Evolutionary conservation across 352 stramenopile species (phyloP).

Genomic region (Globisporangium sylvaticum): DNA sequence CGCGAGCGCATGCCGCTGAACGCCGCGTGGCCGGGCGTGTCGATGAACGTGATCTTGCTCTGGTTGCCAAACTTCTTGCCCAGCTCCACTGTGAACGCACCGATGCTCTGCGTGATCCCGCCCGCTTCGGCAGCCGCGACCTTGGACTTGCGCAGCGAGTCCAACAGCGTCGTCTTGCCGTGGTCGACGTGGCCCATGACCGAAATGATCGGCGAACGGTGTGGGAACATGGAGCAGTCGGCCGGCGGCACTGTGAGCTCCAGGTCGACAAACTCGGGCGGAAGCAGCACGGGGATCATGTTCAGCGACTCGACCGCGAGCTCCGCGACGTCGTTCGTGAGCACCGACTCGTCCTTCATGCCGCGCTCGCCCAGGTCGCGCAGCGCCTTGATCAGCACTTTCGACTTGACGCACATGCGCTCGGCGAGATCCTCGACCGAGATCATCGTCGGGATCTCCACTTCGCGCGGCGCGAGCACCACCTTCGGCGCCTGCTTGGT

Average conservation of each 20-base stretch:
- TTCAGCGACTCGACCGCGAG: conserved; percentile 78
- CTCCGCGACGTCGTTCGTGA: conserved; percentile 75
- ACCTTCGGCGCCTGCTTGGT: conserved; percentile 36
- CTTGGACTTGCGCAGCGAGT: conserved; percentile 88
- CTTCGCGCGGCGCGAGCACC: conserved; percentile 48
- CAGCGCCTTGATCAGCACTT: conserved; percentile 57
- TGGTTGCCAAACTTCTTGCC: conserved; percentile 69
- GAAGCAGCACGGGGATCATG: conserved; percentile 83
- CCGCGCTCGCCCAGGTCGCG: conserved; percentile 66
- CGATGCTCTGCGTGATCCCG: conserved; percentile 99
- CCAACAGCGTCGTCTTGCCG: conserved; percentile 99
- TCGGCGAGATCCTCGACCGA: conserved; percentile 76
- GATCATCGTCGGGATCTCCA: conserved; percentile 75
- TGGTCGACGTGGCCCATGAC: conserved; percentile 99
- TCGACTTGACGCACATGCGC: conserved; percentile 76
- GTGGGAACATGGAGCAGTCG: conserved; percentile 66
- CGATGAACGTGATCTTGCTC: conserved; percentile 94
- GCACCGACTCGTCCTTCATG: conserved; percentile 62
- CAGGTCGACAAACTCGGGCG: conserved; percentile 79
- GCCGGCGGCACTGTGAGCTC: conserved; percentile 53
- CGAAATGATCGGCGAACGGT: conserved; percentile 92
- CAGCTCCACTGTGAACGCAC: conserved; percentile 95
- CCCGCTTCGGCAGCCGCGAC: conserved; percentile 94
- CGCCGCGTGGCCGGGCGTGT: conserved; percentile 99
- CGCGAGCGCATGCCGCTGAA: conserved; percentile 97